These are phyloP conservation scores for Aspergillus vadensis DNA, from an alignment of 2,329 filamentous ascomycete species.

Conservation along the genomic window DNA sequence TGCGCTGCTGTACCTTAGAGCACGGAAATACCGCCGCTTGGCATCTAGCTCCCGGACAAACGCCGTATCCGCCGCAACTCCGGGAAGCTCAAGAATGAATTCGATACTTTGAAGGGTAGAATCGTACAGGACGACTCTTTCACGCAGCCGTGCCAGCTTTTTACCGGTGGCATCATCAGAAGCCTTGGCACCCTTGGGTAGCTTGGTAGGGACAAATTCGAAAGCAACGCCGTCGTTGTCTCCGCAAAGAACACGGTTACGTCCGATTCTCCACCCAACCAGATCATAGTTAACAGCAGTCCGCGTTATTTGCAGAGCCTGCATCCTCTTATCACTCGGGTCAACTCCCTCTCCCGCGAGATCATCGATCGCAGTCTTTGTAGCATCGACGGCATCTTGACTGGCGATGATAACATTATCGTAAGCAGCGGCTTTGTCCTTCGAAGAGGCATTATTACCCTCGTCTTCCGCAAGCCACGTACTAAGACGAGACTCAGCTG, in stretches of 20 bases:
- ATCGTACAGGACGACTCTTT: constrained; percentile 87
- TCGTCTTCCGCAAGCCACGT: constrained; percentile 48
- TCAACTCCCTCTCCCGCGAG: constrained; percentile 78
- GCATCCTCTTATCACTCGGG: constrained; percentile 82
- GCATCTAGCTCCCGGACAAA: constrained; percentile 78
- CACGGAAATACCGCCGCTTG: constrained; percentile 80
- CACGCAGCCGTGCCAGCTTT: constrained; percentile 77
- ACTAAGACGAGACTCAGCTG: constrained; percentile 56
- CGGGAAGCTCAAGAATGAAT: constrained; percentile 83
- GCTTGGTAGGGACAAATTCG: constrained; percentile 47
- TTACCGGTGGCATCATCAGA: constrained; percentile 69
- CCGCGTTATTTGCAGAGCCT: constrained; percentile 86
- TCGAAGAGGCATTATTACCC: constrained; percentile 44
- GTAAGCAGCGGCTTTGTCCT: constrained; percentile 79
- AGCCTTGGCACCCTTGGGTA: constrained; percentile 56
- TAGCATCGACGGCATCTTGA: constrained; percentile 91
- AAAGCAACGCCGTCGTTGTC: constrained; percentile 72
- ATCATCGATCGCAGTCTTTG: constrained; percentile 91
- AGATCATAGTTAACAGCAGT: constrained; percentile 93
- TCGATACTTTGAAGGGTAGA: constrained; percentile 88
- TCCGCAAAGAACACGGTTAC: constrained; percentile 88
- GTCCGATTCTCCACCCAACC: constrained; percentile 90
- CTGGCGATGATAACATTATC: constrained; percentile 87
- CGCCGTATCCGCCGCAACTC: constrained; percentile 78
- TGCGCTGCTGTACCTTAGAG: constrained; percentile 68